Base-by-base conservation (phyloP, 2,329 filamentous ascomycete genomes). In the Phialophora expanda region DNA sequence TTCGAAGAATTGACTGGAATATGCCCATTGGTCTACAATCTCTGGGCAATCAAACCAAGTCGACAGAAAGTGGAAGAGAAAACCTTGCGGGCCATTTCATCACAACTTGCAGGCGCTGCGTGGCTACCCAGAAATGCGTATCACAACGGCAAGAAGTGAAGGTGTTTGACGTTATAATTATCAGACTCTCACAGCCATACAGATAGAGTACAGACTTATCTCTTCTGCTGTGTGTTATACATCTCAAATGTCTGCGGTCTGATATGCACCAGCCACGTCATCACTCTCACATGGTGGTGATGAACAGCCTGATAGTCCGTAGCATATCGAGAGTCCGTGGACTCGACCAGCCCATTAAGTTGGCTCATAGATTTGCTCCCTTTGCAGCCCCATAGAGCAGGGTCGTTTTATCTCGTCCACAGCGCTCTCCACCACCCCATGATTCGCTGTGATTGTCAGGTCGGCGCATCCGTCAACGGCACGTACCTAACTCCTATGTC, bases 401-500 rank as follows among this genome's bases (percentile, higher is more conserved):
- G 17, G 6, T 44, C 20, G 38, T 2, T n/a, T 20, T 44, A n/a
- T n/a, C 38, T 44, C 14, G 38, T 44, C 38, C 38, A 44, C 38
- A 44, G 17, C 17, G 38, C 38, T 44, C 38, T 44, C 38, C 38
- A 44, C 38, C 38, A 44, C 38, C 14, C 6, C 38, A 44, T n/a
- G 14, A 44, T 44, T 44, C 38, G 17, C 56, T 51, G 56, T 59
- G 28, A 44, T 54, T 69, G 75, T 69, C 66, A 72, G 66, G 69
- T 73, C 11, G 86, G 86, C 22, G 84, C 82, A 78, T 89, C 86
- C 7, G 86, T 89, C 75, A 89, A 74, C 14, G 87, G 86, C 68
- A 89, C 87, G 75, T 89, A 89, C 73, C 82, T 82, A 65, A 89
- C 87, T 17, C 85, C 86, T 73, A 85, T 87, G 61, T 86, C 74